Evolutionary conservation across 2,329 filamentous ascomycete genomes (phyloP), one percentile per base, ranked within the genome.

Genomic region (Aureobasidium melanogenum): DNA sequence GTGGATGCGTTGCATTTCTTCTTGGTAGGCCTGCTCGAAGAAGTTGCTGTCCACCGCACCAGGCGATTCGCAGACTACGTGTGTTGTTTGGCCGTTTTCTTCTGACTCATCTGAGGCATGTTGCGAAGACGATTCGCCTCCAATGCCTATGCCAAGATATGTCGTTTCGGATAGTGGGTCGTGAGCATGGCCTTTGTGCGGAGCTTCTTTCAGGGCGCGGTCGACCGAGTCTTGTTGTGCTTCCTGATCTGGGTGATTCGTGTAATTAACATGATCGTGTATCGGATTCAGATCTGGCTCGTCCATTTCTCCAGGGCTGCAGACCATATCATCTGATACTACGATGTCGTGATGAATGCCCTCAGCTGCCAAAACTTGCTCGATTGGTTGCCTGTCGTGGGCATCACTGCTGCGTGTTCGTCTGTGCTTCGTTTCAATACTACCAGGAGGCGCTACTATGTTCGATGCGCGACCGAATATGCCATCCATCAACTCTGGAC

Each of bases 21-120:
- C 84, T 69, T 89, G 85, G 71, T 96, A 97, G 0, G 93, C 93
- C 0, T 83, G 84, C 72, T 96, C 90, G 72, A 96, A 97, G 62
- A 97, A 87, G 69, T 94, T 86, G 67, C 90, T 90, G 63, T 95
- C 91, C 6, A 89, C 88, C 1, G 87, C 88, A 0, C 87, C 87
- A 2, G 93, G 93, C 1, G 89, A 95, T 73, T 96, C 91, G 32
- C 89, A 89, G 43, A 96, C 86, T 5, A 87, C 72, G 24, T 80
- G 73, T 15, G 73, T 63, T 17, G 63, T 63, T 14, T 71, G 74
- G 10, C 71, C 66, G 15, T 65, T 61, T 6, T 72, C 66, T n/a
- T 71, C 67, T 19, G 77, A 77, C 2, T 81, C 79, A 47, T 64
- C 61, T 1, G 51, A 41, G 24, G 36, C 1, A 12, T 30, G 14